Percentiles rank a stretch among this genome's conserved stretches.
These are phyloP conservation scores for Papiliotrema laurentii DNA, from an alignment of 1,284 basidiomycete genomes.

Conservation along the genomic window DNA sequence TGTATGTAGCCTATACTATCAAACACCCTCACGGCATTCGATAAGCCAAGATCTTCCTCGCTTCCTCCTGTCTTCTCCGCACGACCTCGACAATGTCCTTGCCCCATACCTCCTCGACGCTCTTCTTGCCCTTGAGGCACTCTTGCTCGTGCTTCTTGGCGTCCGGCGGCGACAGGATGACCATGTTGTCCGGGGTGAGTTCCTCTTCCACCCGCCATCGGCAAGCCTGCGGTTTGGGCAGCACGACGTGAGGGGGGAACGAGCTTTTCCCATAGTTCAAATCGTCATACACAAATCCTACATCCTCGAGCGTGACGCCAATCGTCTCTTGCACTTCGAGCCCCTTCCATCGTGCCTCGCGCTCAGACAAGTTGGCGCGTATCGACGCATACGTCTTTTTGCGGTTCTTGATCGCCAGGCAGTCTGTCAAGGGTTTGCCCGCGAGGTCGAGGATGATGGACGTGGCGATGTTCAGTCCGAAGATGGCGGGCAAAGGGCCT, in stretches of 20 bases:
- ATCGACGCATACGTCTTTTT: constrained; percentile 80
- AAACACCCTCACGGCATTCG: constrained; percentile 18
- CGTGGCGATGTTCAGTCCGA: constrained; percentile 81
- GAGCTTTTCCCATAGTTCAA: constrained; percentile 72
- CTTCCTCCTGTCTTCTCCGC: constrained; percentile 49
- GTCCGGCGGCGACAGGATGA: constrained; percentile 71
- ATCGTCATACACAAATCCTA: constrained; percentile 80
- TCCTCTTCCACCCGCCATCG: constrained; percentile 69
- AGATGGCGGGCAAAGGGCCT: constrained; percentile 72
- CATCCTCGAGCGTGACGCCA: constrained; percentile 73
- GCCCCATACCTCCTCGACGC: constrained; percentile 62
- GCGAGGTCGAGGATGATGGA: constrained; percentile 81
- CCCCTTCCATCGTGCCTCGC: constrained; percentile 37
- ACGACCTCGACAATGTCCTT: constrained; percentile 58
- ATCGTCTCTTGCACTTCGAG: constrained; percentile 44
- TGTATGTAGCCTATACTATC: not conserved
- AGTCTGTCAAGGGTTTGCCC: constrained; percentile 73
- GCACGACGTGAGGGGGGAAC: constrained; percentile 68
- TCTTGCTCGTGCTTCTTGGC: constrained; percentile 63
- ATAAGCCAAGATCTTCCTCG: constrained; percentile 49
- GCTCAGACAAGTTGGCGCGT: constrained; percentile 64
- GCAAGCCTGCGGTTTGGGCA: constrained; percentile 53
- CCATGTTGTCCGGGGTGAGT: constrained; percentile 68
- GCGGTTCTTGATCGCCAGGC: constrained; percentile 75
- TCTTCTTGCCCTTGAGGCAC: constrained; percentile 50